Percentiles rank a stretch among this genome's conserved stretches.
phyloP scores from a whole-genome alignment of 371 early-diverging fungal genomes.

The Mortierella sp. region DNA sequence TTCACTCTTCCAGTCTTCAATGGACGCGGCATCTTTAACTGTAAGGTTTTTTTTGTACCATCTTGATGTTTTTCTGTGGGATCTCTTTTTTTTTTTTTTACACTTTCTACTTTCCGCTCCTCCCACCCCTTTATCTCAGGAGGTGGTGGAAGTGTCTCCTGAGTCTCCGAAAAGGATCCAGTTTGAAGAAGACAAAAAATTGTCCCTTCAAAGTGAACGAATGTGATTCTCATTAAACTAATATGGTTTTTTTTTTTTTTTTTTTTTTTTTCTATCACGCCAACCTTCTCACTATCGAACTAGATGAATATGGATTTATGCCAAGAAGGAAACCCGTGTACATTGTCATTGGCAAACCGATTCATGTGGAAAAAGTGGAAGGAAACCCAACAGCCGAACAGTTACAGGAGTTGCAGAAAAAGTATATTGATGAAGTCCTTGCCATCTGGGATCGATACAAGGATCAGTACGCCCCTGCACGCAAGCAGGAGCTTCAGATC shows the following conservation, averaged over 20 bases:
- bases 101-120: no score
- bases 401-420: constrained; percentile 66
- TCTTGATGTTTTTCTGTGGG: background rate
- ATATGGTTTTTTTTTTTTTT: constrained; percentile 37
- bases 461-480: constrained; percentile 70
- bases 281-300: no score
- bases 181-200: no score
- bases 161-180: no score
- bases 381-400: constrained; percentile 71
- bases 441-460: constrained; percentile 73
- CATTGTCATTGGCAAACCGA: constrained; percentile 69
- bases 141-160: no score
- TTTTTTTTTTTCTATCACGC: constrained; percentile 71
- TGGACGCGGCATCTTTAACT: constrained; percentile 80
- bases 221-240: background rate
- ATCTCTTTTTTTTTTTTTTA: background rate
- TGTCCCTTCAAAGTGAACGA: constrained; percentile 2
- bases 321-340: constrained; percentile 45
- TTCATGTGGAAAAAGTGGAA: constrained; percentile 62
- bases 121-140: no score
- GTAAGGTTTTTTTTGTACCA: constrained; percentile 52
- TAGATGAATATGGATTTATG: constrained; percentile 49
- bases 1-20: constrained; percentile 80
- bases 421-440: constrained; percentile 72
- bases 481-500: constrained; percentile 65